Base-by-base conservation (phyloP, 495 filamentous ascomycete species). In the Neurospora sp. region DNA sequence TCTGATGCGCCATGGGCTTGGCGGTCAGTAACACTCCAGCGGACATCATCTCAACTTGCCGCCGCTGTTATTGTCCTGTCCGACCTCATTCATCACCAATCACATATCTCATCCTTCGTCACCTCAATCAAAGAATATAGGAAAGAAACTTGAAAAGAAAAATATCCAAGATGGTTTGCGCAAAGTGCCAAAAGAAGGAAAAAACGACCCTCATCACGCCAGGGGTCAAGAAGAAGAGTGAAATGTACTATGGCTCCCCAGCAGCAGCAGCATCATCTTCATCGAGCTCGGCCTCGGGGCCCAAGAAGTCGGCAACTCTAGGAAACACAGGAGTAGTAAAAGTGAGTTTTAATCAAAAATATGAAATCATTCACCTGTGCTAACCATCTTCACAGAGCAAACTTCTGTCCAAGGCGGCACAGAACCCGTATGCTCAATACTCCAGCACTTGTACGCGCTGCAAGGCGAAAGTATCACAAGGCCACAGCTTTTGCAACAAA, bases 361-460 rank as follows among this genome's bases (percentile, higher is more conserved):
- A 31, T 31, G 22, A 3, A 8, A 0, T 7, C 12, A 16, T 16
- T 16, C 53, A 0, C 12, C 22, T 14, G 6, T 65, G 4, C 53
- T 65, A 65, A 65, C 1, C 4, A 16, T 65, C 1, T 17, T 37
- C 68, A 38, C 72, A 91, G 89, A 91, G 86, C 77, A 92, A 92
- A 80, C 83, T 92, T 1, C 83, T 92, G 40, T 90, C 88, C 75
- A 86, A 90, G 70, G 85, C 86, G 40, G 90, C 90, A 6, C 88
- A 90, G 80, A 91, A 92, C 73, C 90, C 90, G 2, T 91, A 90
- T 74, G 90, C 90, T 16, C 85, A 88, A 48, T 92, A 92, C 78
- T 84, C 89, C 3, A 75, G 87, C 72, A 85, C 87, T 0, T 90
- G 89, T 74, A 83, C 83, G 5, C 79, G 77, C 27, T 92, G 90